Evolutionary conservation across 2,329 filamentous ascomycete species (phyloP).

Genomic region (Tolypocladium endophyticum): DNA sequence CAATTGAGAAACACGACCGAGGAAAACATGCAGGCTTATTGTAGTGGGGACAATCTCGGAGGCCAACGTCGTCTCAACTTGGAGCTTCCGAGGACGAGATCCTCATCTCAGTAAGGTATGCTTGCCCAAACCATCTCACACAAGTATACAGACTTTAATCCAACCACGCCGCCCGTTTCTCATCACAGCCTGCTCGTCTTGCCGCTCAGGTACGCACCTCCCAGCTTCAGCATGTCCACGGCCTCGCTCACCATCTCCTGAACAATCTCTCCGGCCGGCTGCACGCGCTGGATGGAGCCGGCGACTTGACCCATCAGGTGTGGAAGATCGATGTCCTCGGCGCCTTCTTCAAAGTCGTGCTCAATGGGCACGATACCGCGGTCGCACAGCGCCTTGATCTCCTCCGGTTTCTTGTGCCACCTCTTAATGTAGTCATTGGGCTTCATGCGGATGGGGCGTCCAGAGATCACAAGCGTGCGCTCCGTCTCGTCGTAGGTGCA

Average conservation of each 20-base stretch:
- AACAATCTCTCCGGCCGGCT: constrained; percentile 79
- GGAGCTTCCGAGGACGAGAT: background rate
- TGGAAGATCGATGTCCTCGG: constrained; percentile 69
- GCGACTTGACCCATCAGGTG: constrained; percentile 93
- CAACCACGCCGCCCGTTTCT: background rate
- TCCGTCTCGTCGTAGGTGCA: constrained; percentile 72
- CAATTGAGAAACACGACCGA: background rate
- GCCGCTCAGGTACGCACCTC: constrained; percentile 45
- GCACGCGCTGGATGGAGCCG: constrained; percentile 62
- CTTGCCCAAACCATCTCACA: background rate
- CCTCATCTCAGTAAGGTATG: background rate
- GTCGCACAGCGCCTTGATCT: constrained; percentile 66
- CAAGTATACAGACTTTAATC: background rate
- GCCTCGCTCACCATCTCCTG: constrained; percentile 79
- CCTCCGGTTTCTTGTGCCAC: constrained; percentile 69
- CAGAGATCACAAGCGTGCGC: constrained; percentile 71
- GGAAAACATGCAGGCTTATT: background rate
- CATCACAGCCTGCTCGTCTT: constrained; percentile 30
- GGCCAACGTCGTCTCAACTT: background rate
- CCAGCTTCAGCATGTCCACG: constrained; percentile 53
- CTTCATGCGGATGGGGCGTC: constrained; percentile 69
- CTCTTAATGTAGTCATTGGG: constrained; percentile 73
- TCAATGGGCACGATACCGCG: constrained; percentile 71
- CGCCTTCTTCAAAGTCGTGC: constrained; percentile 69
- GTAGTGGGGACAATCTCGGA: background rate